A percentile compares a stretch with the other conserved stretches of the same genome.
Conservation (phyloP, 2,329 filamentous ascomycete genomes). For the Aspergillus flavus region DNA sequence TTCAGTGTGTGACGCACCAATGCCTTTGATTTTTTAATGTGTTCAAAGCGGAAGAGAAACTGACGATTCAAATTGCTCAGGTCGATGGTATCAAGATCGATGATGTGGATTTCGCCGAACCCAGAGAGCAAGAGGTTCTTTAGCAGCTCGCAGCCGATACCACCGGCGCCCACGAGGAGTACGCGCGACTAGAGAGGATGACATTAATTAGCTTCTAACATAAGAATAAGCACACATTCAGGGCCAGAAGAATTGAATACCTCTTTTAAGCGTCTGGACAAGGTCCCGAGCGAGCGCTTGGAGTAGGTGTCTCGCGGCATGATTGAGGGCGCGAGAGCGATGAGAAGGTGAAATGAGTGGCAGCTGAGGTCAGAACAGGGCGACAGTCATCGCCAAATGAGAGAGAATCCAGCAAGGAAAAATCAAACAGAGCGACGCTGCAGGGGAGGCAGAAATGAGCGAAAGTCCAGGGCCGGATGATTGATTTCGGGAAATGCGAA, state of each 20-base stretch:
- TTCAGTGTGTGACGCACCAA: slow-evolving; percentile 60
- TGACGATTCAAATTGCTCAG: slow-evolving; percentile 96
- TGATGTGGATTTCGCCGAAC: slow-evolving; percentile 90
- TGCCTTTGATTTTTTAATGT: slow-evolving; percentile 97
- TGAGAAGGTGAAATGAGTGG: slow-evolving; percentile 5
- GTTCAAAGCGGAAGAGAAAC: slow-evolving; percentile 93
- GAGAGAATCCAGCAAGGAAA: not conserved
- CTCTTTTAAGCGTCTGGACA: slow-evolving; percentile 44
- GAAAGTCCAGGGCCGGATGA: slow-evolving; percentile 8
- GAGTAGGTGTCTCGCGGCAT: slow-evolving; percentile 47
- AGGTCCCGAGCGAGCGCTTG: slow-evolving; percentile 47
- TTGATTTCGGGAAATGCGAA: slow-evolving; percentile 3
- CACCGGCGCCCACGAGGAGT: slow-evolving; percentile 92
- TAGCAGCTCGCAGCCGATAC: slow-evolving; percentile 95
- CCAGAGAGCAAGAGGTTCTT: slow-evolving; percentile 93
- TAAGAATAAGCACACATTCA: not conserved
- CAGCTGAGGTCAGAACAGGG: slow-evolving; percentile 5
- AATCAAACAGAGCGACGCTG: slow-evolving; percentile 12
- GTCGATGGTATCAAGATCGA: slow-evolving; percentile 98
- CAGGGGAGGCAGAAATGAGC: slow-evolving; percentile 8
- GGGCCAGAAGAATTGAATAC: slow-evolving; percentile 28
- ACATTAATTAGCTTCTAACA: not conserved
- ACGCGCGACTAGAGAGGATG: slow-evolving; percentile 68
- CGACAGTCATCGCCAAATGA: slow-evolving; percentile 18
- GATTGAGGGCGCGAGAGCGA: slow-evolving; percentile 18